Evolutionary conservation across 2,329 filamentous ascomycete species (phyloP), one percentile per base, ranked within the genome.

Genomic region (Scedosporium minutisporum): DNA sequence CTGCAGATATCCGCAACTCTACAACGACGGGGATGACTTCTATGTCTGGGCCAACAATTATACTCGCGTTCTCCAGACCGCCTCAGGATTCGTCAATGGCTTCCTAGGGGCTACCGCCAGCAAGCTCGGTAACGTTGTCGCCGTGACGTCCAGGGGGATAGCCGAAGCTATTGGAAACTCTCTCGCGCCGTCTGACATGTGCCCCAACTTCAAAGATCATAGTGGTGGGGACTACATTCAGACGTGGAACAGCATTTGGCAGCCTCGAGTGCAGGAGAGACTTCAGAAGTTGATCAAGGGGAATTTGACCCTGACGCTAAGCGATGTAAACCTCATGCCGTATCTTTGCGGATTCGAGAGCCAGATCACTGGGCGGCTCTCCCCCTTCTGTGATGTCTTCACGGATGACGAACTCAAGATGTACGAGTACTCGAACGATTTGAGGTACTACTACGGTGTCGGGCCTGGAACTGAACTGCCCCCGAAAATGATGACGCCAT

Each of bases 311-410:
- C 77, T 88, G 41, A 79, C 77, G 0, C 73, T 79, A 38, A 73
- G 71, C 1, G 84, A 88, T 63, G 75, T 86, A 51, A 76, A 74
- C 6, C 79, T 81, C 55, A 85, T 89, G 59, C 85, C 86, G 0
- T 88, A 89, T 67, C 77, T 89, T n/a, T 90, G 87, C 67, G 87
- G 85, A 3, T 90, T 87, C 64, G 87, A 90, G 68, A 85, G 81
- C 3, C 87, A 89, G 67, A 88, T 89, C 65, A 84, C 78, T 0
- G 86, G 87, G 1, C 74, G 73, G 1, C 71, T 83, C 3, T 87
- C 84, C 4, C 83, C 85, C 0, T 89, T 83, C 76, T 89, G 87
- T 69, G 75, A 76, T 60, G 76, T 87, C 16, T 86, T 88, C 67
- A 85, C 80, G 3, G 76, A 86, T 41, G 75, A 83, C 2, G 87